Percentiles rank a stretch among this genome's conserved stretches.
phyloP scores from a whole-genome alignment of 2,329 filamentous ascomycete species.

The Teratosphaeria epicoccoides region DNA sequence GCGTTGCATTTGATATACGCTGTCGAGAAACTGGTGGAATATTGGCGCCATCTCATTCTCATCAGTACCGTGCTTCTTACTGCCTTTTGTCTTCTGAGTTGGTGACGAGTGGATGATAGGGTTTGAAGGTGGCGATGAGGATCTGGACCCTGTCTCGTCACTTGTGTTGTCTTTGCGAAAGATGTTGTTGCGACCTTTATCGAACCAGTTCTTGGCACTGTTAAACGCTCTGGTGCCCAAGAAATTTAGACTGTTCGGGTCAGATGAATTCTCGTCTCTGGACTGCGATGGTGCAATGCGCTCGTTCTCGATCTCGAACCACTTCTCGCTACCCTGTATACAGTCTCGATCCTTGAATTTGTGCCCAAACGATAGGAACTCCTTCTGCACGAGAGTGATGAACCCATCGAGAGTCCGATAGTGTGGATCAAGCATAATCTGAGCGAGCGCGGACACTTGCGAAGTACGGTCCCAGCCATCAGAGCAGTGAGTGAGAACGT shows the following conservation, averaged over 20 bases:
- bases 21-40: constrained; percentile 95
- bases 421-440: constrained; percentile 91
- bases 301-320: constrained; percentile 84
- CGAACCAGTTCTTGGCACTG: constrained; percentile 75
- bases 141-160: constrained; percentile 35
- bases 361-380: constrained; percentile 95
- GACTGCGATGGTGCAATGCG: constrained; percentile 41
- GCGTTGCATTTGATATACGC: constrained; percentile 77
- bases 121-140: constrained; percentile 28
- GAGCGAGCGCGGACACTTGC: constrained; percentile 81
- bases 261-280: constrained; percentile 37
- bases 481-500: constrained; percentile 94
- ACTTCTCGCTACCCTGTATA: constrained; percentile 79
- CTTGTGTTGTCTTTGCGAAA: constrained; percentile 50
- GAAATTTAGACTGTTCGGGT: constrained; percentile 35
- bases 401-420: constrained; percentile 92
- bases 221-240: constrained; percentile 57
- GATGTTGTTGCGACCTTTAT: constrained; percentile 44
- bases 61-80: constrained; percentile 55
- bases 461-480: constrained; percentile 98
- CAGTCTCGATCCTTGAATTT: constrained; percentile 94
- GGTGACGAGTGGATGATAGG: constrained; percentile 38
- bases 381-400: constrained; percentile 88
- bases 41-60: constrained; percentile 91
- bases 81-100: constrained; percentile 39